Evolutionary conservation across 768 basidiomycete genomes (phyloP).

Genomic region (Sarcodon aspratus): DNA sequence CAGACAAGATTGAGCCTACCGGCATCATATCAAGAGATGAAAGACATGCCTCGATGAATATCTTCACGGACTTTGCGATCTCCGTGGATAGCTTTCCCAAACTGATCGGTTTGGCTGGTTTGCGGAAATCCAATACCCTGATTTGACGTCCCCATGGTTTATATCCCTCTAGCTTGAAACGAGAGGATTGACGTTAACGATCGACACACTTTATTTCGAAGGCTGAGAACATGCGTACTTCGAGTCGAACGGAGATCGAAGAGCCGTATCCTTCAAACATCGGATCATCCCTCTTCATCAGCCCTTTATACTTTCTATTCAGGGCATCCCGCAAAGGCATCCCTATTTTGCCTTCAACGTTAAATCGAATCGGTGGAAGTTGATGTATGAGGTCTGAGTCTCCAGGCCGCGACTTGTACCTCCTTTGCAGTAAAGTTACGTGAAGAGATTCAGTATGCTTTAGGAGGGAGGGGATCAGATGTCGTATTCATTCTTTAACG

Average conservation of each 20-base stretch:
- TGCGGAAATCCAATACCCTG: conserved; percentile 70
- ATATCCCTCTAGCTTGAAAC: conserved; percentile 66
- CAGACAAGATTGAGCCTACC: background rate
- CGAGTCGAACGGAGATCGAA: conserved; percentile 68
- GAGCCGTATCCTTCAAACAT: conserved; percentile 69
- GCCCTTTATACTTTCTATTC: conserved; percentile 42
- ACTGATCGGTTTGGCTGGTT: conserved; percentile 68
- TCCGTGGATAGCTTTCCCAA: conserved; percentile 69
- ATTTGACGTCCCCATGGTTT: conserved; percentile 72
- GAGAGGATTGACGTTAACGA: conserved; percentile 3
- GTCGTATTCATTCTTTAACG: too few relatives aligned
- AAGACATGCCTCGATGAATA: conserved; percentile 47
- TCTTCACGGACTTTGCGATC: conserved; percentile 62
- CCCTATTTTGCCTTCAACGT: conserved; percentile 22
- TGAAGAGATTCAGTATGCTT: too few relatives aligned
- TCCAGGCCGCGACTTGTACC: too few relatives aligned
- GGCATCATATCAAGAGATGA: background rate
- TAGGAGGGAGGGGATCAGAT: too few relatives aligned
- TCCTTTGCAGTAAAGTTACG: too few relatives aligned
- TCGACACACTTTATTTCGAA: background rate
- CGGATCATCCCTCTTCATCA: conserved; percentile 45
- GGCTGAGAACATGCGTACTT: conserved; percentile 30
- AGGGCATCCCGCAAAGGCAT: conserved; percentile 55
- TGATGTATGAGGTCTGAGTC: too few relatives aligned
- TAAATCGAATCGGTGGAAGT: too few relatives aligned